Conservation (phyloP, 2,329 filamentous ascomycete genomes). For the Leptographium galeiforme region DNA sequence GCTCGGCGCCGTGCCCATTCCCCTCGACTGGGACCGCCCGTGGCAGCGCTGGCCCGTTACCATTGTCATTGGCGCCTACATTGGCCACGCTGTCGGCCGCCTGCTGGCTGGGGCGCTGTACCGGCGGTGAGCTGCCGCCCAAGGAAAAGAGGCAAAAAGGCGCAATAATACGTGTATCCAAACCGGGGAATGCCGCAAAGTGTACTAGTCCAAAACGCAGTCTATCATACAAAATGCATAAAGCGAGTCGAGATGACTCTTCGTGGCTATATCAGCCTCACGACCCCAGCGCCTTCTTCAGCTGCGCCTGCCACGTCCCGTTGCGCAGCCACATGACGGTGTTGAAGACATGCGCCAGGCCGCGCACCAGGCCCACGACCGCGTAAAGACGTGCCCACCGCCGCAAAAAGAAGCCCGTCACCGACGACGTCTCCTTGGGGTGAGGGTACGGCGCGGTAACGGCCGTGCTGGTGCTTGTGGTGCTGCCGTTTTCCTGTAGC, state of each 20-base stretch:
- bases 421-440: constrained; percentile 1
- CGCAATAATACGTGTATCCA: too few species aligned
- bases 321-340: constrained; percentile 1
- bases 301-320: constrained; percentile 6
- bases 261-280: not conserved
- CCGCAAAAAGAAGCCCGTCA: constrained; percentile 8
- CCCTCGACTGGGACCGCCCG: constrained; percentile 95
- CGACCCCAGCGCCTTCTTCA: constrained; percentile 5
- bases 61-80: constrained; percentile 69
- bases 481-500: not conserved
- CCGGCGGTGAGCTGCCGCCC: not conserved
- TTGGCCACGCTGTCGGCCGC: constrained; percentile 63
- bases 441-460: not conserved
- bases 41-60: constrained; percentile 99
- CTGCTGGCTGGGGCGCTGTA: constrained; percentile 35
- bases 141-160: not conserved
- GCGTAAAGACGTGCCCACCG: constrained; percentile 10
- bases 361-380: constrained; percentile 4
- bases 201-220: too few species aligned
- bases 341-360: constrained; percentile 3
- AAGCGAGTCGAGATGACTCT: too few species aligned
- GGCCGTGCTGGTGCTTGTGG: not conserved
- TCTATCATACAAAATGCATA: not conserved
- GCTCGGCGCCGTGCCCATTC: constrained; percentile 89
- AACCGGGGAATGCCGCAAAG: too few species aligned